Evolutionary conservation across 768 basidiomycete genomes (phyloP), one percentile per base, ranked within the genome.

Genomic region (Mycena galericulata): DNA sequence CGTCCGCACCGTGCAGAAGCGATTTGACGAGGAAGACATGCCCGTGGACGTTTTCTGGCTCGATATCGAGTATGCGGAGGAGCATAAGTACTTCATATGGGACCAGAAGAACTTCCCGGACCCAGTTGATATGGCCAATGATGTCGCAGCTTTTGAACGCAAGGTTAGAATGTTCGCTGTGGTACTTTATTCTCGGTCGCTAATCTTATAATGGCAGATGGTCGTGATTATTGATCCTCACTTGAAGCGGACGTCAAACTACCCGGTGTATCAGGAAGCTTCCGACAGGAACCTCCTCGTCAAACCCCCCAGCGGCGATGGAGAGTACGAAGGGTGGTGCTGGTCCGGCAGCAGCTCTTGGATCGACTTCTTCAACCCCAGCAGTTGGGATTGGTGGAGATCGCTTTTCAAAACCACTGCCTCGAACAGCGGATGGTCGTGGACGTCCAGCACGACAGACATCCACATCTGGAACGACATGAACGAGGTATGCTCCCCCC

Each of bases 401-500:
- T 83, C 85, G 6, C 83, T 97, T 65, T 99, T 98, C 85, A 92
- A 91, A 79, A 84, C 83, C 11, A 79, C 84, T 68, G 79, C 82
- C 53, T 80, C 83, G 34, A 82, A 79, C 74, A 84, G 84, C 67
- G 87, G 84, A n/a, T 95, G 90, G 88, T 82, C 89, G 9, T 95
- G 94, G 92, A 88, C 84, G 0, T 81, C 93, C 69, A 93, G 96
- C 72, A 95, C 95, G 2, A 88, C 91, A 32, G 88, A 89, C 72
- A 87, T 98, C 17, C 92, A 91, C 77, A 96, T 99, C 72, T 99
- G 98, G 98, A 99, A 99, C 77, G 98, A 99, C 76, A 99, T 99
- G 98, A 98, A 98, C 72, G 98, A 99, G 88, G 95, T 95, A 56
- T 10, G 84, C 63, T 29, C 46, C 22, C 32, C 54, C 22, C 46